Evolutionary conservation across 495 filamentous ascomycete species (phyloP).

Genomic region (Talaromyces nanjingensis): DNA sequence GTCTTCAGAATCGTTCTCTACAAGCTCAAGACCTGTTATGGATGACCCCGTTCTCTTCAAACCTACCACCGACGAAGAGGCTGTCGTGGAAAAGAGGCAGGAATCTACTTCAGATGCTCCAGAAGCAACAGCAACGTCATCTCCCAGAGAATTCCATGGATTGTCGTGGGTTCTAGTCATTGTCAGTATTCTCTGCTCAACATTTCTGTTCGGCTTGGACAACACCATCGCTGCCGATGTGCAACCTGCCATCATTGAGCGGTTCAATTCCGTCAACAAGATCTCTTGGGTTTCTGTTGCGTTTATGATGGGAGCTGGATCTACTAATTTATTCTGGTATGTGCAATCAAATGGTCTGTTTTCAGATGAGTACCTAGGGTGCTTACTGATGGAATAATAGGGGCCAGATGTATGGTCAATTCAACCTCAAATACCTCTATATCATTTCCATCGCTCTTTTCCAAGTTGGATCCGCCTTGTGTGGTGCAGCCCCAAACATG

Average conservation of each 20-base stretch:
- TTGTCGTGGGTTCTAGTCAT: constrained; percentile 35
- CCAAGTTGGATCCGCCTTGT: constrained; percentile 23
- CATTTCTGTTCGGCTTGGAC: constrained; percentile 51
- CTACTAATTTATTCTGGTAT: constrained; percentile 39
- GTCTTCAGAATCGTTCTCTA: not conserved
- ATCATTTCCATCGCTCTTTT: constrained; percentile 20
- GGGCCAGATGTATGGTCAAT: constrained; percentile 38
- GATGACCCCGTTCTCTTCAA: not conserved
- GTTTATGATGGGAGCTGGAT: constrained; percentile 43
- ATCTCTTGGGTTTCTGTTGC: constrained; percentile 50
- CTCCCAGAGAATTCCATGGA: not conserved
- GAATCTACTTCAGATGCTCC: not conserved
- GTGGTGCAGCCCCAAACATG: constrained; percentile 25
- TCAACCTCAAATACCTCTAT: constrained; percentile 28
- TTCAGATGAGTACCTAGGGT: not conserved
- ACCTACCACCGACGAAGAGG: not conserved
- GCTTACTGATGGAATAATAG: constrained; percentile 6
- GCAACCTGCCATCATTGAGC: constrained; percentile 43
- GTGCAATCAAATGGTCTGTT: not conserved
- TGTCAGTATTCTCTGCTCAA: constrained; percentile 38
- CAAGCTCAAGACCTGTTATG: not conserved
- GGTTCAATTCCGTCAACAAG: constrained; percentile 43
- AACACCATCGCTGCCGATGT: constrained; percentile 57
- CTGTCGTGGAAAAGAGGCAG: not conserved
- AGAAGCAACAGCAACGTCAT: not conserved